These are phyloP conservation scores for Colletotrichum somersetense DNA, from an alignment of 2,329 filamentous ascomycete species.

Conservation along the genomic window DNA sequence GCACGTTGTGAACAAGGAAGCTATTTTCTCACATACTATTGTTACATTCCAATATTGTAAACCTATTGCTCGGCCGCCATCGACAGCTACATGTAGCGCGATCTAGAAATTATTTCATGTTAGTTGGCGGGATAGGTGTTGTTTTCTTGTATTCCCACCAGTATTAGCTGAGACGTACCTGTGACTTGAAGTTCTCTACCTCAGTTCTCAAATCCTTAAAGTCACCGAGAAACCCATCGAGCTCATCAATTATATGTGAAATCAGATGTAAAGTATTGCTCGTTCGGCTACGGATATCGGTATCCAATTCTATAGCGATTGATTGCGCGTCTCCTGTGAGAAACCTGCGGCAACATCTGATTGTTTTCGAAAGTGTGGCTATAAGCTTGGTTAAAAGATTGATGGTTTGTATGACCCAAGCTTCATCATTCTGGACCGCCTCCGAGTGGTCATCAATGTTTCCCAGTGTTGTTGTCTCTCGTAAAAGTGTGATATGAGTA, in stretches of 20 bases:
- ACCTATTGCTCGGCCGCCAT: not conserved
- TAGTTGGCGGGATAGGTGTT: not conserved
- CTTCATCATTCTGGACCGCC: slow-evolving; percentile 1
- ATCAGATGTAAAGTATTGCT: not conserved
- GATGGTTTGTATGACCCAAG: slow-evolving; percentile 6
- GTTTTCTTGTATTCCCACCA: not conserved
- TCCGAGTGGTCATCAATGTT: not conserved
- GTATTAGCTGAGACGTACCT: not conserved
- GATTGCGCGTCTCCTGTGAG: not conserved
- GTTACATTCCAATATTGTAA: slow-evolving; percentile 16
- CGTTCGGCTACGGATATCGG: not conserved
- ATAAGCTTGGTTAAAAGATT: not conserved
- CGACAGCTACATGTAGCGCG: not conserved
- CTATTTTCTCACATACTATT: slow-evolving; percentile 4
- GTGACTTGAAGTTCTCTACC: not conserved
- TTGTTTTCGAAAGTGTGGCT: not conserved
- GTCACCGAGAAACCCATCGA: not conserved
- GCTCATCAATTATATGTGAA: not conserved
- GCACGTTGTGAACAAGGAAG: not conserved
- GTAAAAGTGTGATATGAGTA: not conserved
- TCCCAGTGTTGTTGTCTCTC: not conserved
- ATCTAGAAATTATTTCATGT: not conserved
- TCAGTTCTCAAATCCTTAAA: not conserved
- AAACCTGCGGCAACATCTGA: not conserved
- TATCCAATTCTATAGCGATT: not conserved